Base-by-base conservation (phyloP, 2,329 filamentous ascomycete genomes). In the Xylariaceae sp. region DNA sequence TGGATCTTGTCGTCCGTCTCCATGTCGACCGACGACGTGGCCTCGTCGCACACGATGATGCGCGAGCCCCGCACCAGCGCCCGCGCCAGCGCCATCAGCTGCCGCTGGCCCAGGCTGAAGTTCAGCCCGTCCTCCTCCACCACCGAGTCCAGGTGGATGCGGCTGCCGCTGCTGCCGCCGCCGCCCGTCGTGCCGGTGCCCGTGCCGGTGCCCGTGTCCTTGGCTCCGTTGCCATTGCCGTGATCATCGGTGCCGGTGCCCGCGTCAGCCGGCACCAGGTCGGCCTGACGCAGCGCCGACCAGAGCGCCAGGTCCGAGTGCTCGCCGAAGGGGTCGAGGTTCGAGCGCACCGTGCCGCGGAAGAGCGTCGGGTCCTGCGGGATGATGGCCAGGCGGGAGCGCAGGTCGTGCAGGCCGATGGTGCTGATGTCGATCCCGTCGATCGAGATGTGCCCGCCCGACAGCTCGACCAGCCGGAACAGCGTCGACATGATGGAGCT, bases 1-100 rank as follows among this genome's bases (percentile, higher is more conserved):
- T 96, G 90, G 55, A 96, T 94, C 71, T 92, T 93, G 60, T 87
- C 82, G 55, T 98, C 92, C 3, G 90, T 96, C 55, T 95, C 90
- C 68, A 95, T 92, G 58, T 96, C 90, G 6, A 96, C 89, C 0
- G 77, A 84, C 2, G 81, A 87, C 0, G 92, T 98, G 1, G 92
- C 92, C 60, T 98, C 92, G 64, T 98, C 92, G 59, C 90, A 95
- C 31, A 98, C 81, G 49, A 96, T 95, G 60, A 96, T 95, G 48
- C 83, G 86, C 1, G 81, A 83, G 27, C 81, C 78, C 23, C 90
- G 80, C 4, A 96, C 90, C 3, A 98, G 75, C 0, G 92, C 92
- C 1, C 92, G 80, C 0, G 89, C 89, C 1, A 98, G 71, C 1
- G 92, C 92, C 83, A 96, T 94, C 31, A 96, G 75, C 60, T 96